phyloP scores from a whole-genome alignment of 2,329 filamentous ascomycete genomes.

The Chaetothyriales sp. region DNA sequence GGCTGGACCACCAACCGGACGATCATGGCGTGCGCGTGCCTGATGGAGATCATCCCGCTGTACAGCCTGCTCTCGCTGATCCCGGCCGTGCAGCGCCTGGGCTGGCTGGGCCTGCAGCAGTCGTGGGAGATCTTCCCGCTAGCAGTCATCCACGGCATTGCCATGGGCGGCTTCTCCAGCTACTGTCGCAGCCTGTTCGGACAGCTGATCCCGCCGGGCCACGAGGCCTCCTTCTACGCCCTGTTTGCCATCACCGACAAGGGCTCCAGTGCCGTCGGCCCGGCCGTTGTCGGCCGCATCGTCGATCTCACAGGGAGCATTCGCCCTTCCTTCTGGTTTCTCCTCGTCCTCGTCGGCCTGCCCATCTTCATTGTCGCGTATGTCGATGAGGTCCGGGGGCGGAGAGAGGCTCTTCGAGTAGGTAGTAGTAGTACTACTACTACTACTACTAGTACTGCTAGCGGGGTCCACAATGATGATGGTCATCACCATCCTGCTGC shows the following conservation, averaged over 20 bases:
- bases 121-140: constrained; percentile 89
- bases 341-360: constrained; percentile 62
- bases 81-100: constrained; percentile 55
- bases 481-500: not conserved
- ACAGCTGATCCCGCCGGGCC: constrained; percentile 75
- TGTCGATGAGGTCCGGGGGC: constrained; percentile 36
- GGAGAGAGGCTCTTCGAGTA: constrained; percentile 21
- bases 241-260: constrained; percentile 93
- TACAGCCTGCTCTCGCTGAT: constrained; percentile 78
- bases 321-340: constrained; percentile 73
- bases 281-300: constrained; percentile 74
- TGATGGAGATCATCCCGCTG: constrained; percentile 82
- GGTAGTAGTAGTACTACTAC: too few relatives aligned
- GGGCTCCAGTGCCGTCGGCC: constrained; percentile 76
- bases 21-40: constrained; percentile 66
- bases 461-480: not conserved
- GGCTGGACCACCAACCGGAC: constrained; percentile 62
- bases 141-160: constrained; percentile 71
- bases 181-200: constrained; percentile 82
- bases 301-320: constrained; percentile 65
- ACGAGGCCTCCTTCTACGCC: constrained; percentile 83
- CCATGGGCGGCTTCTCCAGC: constrained; percentile 67
- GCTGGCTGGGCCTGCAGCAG: constrained; percentile 65
- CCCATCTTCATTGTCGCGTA: constrained; percentile 68
- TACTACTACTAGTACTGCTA: too few relatives aligned